Percentiles rank a stretch among this genome's conserved stretches.
Evolutionary conservation across 352 stramenopile genomes (phyloP).

Genomic region (Phytopythium montanum): DNA sequence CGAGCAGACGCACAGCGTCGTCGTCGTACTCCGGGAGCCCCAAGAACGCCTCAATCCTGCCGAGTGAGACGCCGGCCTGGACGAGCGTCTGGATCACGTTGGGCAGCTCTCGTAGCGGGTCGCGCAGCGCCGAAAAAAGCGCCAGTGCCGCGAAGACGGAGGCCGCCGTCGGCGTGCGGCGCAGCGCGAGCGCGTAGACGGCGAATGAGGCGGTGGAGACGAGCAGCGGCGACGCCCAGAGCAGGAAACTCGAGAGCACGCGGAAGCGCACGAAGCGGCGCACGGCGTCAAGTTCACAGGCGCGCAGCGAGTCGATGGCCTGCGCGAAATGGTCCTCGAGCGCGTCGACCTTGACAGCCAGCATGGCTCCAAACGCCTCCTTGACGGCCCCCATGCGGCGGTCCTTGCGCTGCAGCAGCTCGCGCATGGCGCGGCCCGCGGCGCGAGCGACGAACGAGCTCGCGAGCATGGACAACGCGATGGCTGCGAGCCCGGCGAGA

Average conservation of each 20-base stretch:
- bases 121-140: constrained; percentile 27
- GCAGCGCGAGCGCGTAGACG: constrained; percentile 1
- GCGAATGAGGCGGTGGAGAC: constrained; percentile 19
- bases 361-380: constrained; percentile 90
- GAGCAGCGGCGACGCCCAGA: constrained; percentile 35
- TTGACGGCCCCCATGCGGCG: constrained; percentile 87
- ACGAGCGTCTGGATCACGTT: constrained; percentile 31
- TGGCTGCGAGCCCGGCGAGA: constrained; percentile 37
- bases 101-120: constrained; percentile 32
- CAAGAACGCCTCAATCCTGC: constrained; percentile 36
- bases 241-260: constrained; percentile 50
- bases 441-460: constrained; percentile 54
- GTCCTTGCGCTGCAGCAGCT: constrained; percentile 86
- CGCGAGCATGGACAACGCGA: constrained; percentile 20
- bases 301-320: constrained; percentile 58
- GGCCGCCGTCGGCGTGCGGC: constrained; percentile 85
- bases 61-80: constrained; percentile 33
- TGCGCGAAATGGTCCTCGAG: constrained; percentile 85
- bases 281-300: constrained; percentile 87
- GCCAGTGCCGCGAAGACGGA: constrained; percentile 17
- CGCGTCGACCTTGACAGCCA: constrained; percentile 95
- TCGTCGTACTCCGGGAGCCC: constrained; percentile 22
- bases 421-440: constrained; percentile 53
- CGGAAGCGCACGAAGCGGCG: constrained; percentile 36
- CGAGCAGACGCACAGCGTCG: constrained; percentile 4